Evolutionary conservation across 2,329 filamentous ascomycete species (phyloP).

Genomic region (Celoporthe dispersa): DNA sequence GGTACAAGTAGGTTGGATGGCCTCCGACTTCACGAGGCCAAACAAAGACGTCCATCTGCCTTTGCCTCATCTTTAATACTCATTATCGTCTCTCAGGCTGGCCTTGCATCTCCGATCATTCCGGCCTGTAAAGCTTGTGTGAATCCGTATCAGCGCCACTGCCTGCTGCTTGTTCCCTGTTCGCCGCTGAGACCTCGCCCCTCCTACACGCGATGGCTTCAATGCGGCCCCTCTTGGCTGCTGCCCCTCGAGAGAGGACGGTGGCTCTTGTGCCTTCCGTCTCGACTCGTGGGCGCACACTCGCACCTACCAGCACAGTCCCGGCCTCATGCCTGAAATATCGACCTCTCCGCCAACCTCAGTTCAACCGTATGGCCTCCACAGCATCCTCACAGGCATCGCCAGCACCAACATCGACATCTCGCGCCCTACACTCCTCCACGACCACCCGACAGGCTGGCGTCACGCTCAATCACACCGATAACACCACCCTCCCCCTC

Average conservation of each 20-base stretch:
- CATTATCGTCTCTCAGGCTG: background rate
- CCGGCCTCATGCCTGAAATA: conserved; percentile 25
- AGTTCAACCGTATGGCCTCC: conserved; percentile 27
- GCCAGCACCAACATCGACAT: conserved; percentile 26
- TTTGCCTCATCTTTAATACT: background rate
- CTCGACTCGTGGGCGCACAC: conserved; percentile 12
- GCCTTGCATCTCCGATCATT: background rate
- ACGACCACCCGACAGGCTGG: conserved; percentile 22
- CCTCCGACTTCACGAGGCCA: background rate
- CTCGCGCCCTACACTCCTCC: conserved; percentile 37
- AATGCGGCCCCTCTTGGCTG: conserved; percentile 20
- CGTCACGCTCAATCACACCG: conserved; percentile 27
- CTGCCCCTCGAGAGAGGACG: conserved; percentile 9
- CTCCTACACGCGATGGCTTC: conserved; percentile 24
- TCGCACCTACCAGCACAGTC: conserved; percentile 18
- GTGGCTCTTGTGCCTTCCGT: conserved; percentile 16
- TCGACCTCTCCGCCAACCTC: conserved; percentile 28
- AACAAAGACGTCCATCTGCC: conserved; percentile 6
- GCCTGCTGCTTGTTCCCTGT: background rate
- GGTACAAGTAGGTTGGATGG: conserved; percentile 13
- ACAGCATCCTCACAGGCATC: conserved; percentile 15
- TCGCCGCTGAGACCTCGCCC: conserved; percentile 1
- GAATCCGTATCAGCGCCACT: background rate
- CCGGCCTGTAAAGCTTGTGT: background rate
- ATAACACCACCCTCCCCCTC: conserved; percentile 26